Conservation (phyloP, 495 filamentous ascomycete species). For the Penicillium goetzii region DNA sequence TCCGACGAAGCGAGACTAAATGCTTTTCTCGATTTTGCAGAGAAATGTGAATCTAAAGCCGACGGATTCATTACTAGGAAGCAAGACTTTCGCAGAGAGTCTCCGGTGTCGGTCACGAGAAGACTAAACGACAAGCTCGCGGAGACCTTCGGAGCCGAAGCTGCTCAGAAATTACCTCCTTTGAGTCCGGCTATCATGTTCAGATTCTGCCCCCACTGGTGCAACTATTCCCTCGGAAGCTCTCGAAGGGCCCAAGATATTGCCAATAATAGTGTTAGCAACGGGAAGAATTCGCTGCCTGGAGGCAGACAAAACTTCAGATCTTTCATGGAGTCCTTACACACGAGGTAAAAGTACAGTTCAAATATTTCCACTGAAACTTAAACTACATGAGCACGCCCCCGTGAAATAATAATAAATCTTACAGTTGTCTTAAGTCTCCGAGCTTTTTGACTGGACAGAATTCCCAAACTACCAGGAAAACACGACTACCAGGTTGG, state of each 20-base stretch:
- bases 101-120: neutral
- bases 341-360: neutral
- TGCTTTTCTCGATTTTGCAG: conserved; percentile 1
- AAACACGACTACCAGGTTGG: too few relatives aligned
- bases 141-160: neutral
- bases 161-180: neutral
- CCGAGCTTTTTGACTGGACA: too few relatives aligned
- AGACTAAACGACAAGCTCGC: neutral
- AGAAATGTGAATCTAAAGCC: conserved; percentile 5
- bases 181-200: conserved; percentile 6
- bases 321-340: neutral
- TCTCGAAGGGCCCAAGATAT: neutral
- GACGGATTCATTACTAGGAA: neutral
- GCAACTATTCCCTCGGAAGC: neutral
- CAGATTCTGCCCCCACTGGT: neutral
- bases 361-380: neutral
- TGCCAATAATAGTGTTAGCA: neutral
- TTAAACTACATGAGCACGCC: neutral
- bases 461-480: too few relatives aligned
- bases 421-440: too few relatives aligned
- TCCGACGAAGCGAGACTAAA: conserved; percentile 6
- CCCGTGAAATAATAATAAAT: too few relatives aligned
- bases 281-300: neutral
- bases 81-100: neutral
- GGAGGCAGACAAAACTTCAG: neutral